Base-by-base conservation (phyloP, 352 stramenopile genomes). In the Hyaloperonospora arabidopsidis region DNA sequence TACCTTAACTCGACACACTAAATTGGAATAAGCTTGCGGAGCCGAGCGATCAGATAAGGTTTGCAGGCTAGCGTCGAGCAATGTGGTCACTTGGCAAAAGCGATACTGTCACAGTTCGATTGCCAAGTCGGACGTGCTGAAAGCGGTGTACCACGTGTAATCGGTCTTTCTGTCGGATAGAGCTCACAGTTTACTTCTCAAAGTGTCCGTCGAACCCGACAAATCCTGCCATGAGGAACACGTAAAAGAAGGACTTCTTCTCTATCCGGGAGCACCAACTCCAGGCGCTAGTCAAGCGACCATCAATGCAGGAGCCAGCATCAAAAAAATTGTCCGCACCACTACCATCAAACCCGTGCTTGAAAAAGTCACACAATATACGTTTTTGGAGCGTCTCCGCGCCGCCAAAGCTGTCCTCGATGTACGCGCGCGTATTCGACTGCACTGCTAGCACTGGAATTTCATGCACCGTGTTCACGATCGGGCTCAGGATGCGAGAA, bases 151-250 rank as follows among this genome's bases (percentile, higher is more conserved):
- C 35, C 15, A 57, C 52, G 48, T 51, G 21, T 58, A 32, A 32
- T 32, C 25, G 25, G 25, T 32, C 49, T 65, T 43, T 62, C 59
- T 65, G 65, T 64, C 49, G 39, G 44, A 54, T 50, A 22, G 14
- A 53, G 47, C 34, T 49, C 5, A 17, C 34, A 34, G 14, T 55
- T 54, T 86, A 93, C 57, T 84, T 87, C 44, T 93, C 87, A 73
- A 93, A 97, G 53, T 95, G 84, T 25, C 89, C 89, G 61, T 97
- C 87, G 66, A 97, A 97, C 22, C 89, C 89, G 59, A 94, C 80
- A 63, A 97, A 97, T 11, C 89, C 89, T 7, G 82, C 79, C 65
- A 97, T 83, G 59, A 95, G 76, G 62, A 97, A 97, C 4, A 93
- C 81, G 57, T 92, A 81, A 60, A 96, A 93, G 57, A 93, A 97